A percentile compares a stretch with the other conserved stretches of the same genome.
These are phyloP conservation scores for Neofusicoccum sp. DNA, from an alignment of 2,329 filamentous ascomycete genomes.

Conservation along the genomic window DNA sequence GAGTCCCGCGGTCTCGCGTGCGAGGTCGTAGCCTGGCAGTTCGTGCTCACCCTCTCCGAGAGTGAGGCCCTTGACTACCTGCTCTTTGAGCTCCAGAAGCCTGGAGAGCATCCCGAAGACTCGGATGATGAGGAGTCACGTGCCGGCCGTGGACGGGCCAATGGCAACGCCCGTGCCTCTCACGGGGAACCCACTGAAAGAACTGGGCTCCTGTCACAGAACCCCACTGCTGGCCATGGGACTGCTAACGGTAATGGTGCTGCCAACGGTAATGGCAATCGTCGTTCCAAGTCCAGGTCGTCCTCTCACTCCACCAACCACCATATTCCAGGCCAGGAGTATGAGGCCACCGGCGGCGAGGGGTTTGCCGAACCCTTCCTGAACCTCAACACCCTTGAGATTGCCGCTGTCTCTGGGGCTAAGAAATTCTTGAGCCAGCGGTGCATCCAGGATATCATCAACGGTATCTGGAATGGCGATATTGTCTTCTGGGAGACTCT, in stretches of 20 bases:
- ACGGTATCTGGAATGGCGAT: constrained; percentile 81
- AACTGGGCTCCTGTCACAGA: constrained; percentile 16
- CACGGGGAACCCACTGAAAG: constrained; percentile 15
- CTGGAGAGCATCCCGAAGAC: constrained; percentile 21
- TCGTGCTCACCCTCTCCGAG: constrained; percentile 68
- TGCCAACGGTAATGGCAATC: constrained; percentile 20
- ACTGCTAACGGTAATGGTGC: constrained; percentile 41
- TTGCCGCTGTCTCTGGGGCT: constrained; percentile 75
- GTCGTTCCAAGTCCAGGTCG: constrained; percentile 38
- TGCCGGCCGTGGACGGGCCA: constrained; percentile 3
- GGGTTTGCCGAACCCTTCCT: constrained; percentile 71
- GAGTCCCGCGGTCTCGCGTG: constrained; percentile 70
- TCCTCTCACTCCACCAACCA: constrained; percentile 31
- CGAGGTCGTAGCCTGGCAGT: constrained; percentile 79
- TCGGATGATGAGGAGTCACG: constrained; percentile 22
- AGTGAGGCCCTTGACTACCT: constrained; percentile 72
- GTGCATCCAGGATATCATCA: constrained; percentile 78
- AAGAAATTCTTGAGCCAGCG: constrained; percentile 82
- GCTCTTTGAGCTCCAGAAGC: constrained; percentile 65
- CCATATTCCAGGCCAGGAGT: constrained; percentile 19
- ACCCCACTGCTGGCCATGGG: constrained; percentile 10
- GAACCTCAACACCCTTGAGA: constrained; percentile 81
- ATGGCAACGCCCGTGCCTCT: not conserved
- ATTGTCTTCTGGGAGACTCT: constrained; percentile 84
- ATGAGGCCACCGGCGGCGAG: constrained; percentile 46